Percentiles rank a stretch among this genome's conserved stretches.
Evolutionary conservation across 768 basidiomycete genomes (phyloP).

Genomic region (Phanerochaete carnosa): DNA sequence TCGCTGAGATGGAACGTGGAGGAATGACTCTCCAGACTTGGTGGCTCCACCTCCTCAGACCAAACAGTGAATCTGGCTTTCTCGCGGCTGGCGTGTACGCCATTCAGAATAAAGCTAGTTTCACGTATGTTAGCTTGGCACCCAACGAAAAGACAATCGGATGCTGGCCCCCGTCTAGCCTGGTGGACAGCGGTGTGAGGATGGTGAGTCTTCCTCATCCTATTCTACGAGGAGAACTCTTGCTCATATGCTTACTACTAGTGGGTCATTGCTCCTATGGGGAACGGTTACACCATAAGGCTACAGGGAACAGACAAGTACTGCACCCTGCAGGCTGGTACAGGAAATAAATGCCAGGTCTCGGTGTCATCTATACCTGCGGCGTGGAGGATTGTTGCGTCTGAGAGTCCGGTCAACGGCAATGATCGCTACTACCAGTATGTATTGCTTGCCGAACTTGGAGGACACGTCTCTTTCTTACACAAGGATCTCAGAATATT

Average conservation of each 20-base stretch:
- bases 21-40: too few species aligned
- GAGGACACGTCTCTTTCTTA: not conserved
- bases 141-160: not conserved
- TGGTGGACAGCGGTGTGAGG: not conserved
- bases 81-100: not conserved
- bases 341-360: not conserved
- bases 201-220: not conserved
- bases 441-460: not conserved
- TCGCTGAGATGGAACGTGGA: not conserved
- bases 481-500: not conserved
- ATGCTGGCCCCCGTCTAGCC: not conserved
- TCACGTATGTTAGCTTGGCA: not conserved
- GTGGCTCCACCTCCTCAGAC: not conserved
- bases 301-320: constrained; percentile 6
- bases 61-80: not conserved
- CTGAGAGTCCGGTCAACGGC: not conserved
- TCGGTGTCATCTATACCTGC: not conserved
- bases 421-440: not conserved
- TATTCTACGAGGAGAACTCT: not conserved
- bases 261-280: constrained; percentile 6
- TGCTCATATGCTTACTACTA: not conserved
- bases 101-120: constrained; percentile 2
- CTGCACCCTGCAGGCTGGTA: constrained; percentile 1
- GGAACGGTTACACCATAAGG: constrained; percentile 2
- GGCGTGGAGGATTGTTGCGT: not conserved